Evolutionary conservation across 495 filamentous ascomycete genomes (phyloP).

Genomic region (Haplographium delicatum): DNA sequence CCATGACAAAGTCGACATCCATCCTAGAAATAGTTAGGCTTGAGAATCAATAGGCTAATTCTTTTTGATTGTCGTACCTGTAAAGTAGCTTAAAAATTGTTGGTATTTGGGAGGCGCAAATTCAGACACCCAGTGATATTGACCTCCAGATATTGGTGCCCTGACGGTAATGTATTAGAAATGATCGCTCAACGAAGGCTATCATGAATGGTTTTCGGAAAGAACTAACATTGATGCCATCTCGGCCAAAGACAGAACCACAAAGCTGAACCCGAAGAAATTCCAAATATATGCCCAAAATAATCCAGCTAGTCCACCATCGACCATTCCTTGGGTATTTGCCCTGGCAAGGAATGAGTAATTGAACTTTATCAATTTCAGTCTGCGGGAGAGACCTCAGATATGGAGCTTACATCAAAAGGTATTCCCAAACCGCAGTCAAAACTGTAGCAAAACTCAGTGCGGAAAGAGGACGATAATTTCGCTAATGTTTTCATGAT

Average conservation of each 20-base stretch:
- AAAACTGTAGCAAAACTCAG: constrained; percentile 28
- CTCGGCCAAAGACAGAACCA: constrained; percentile 30
- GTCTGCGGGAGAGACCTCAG: not conserved
- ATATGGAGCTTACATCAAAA: constrained; percentile 15
- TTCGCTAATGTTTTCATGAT: constrained; percentile 9
- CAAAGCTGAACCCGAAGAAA: constrained; percentile 30
- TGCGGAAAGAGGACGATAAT: constrained; percentile 24
- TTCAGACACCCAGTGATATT: constrained; percentile 46
- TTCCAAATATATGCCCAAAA: constrained; percentile 31
- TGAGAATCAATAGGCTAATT: not conserved
- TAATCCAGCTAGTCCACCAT: constrained; percentile 32
- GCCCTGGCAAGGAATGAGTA: constrained; percentile 7
- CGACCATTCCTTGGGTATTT: constrained; percentile 24
- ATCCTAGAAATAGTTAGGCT: constrained; percentile 26
- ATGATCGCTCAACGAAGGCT: too few relatives aligned
- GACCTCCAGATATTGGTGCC: constrained; percentile 34
- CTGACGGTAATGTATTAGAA: constrained; percentile 2
- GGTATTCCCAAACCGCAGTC: constrained; percentile 24
- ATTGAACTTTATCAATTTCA: not conserved
- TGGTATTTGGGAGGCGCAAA: constrained; percentile 38
- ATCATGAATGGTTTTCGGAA: too few relatives aligned
- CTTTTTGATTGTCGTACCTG: constrained; percentile 21
- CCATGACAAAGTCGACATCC: constrained; percentile 39
- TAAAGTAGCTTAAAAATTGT: constrained; percentile 41
- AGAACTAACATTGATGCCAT: constrained; percentile 33